Base-by-base conservation (phyloP, 2,329 filamentous ascomycete species). In the Exserohilum turcica region DNA sequence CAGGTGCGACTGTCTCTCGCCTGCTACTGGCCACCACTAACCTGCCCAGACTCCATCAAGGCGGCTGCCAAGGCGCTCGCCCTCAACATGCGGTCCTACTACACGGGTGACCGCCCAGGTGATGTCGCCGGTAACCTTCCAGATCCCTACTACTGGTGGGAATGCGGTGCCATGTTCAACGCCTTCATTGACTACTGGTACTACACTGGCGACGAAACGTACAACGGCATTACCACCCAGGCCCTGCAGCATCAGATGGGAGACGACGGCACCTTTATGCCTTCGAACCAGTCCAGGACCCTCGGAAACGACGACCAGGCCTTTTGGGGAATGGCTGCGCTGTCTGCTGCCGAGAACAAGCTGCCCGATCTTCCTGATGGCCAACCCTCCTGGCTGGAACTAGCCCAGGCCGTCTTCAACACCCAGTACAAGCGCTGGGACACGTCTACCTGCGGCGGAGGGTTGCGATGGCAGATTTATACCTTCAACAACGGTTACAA, bases 381-480 rank as follows among this genome's bases (percentile, higher is more conserved):
- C 13, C 74, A 84, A 32, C 86, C 87, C 0, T 80, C 82, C 10
- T 91, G 87, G 87, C 78, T 90, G 18, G 77, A 85, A 13, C 79
- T 93, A 28, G 84, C 85, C 5, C 80, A 83, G 65, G 90, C 89
- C 59, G 84, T 91, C 32, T 94, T 90, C 81, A 87, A 92, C 72
- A 82, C 83, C 16, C 87, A 92, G 68, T 81, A 80, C 7, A 71
- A 70, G 19, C 84, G 91, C 36, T 94, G 91, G 91, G 86, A 92
- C 70, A 79, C 75, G 0, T 74, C 77, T 0, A 75, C 78, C 28
- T 95, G 91, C 66, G 82, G 80, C 24, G 91, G 91, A 55, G 91
- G 91, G 5, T 77, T 94, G 43, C 80, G 84, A 48, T 93, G 90
- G 90, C 91, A 96, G 77, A 92, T 96, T 62, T 92, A 87, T 70